phyloP scores from a whole-genome alignment of 1,284 basidiomycete genomes.

The Moesziomyces antarcticus region DNA sequence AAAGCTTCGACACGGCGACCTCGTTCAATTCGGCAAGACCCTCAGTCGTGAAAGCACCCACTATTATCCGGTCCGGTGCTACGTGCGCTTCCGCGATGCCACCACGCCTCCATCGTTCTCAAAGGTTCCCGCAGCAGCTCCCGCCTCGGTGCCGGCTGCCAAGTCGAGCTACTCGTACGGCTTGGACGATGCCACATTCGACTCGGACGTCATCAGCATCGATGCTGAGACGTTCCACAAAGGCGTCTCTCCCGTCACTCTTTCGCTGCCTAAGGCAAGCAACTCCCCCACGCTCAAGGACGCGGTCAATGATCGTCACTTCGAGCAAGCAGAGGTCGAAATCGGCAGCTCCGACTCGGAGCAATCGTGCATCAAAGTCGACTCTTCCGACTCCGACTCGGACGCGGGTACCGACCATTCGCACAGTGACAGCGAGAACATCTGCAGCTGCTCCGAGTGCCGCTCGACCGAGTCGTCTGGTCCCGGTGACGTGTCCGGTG shows the following conservation, averaged over 20 bases:
- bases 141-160: not conserved
- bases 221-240: constrained; percentile 9
- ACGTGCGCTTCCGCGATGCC: constrained; percentile 5
- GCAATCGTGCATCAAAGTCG: constrained; percentile 3
- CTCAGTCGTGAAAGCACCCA: constrained; percentile 2
- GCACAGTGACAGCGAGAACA: not conserved
- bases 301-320: constrained; percentile 1
- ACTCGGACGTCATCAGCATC: constrained; percentile 28
- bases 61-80: constrained; percentile 27
- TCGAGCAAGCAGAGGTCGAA: constrained; percentile 1
- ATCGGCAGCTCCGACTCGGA: not conserved
- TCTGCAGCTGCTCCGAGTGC: too few relatives aligned
- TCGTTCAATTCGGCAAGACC: constrained; percentile 29
- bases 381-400: not conserved
- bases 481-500: too few relatives aligned
- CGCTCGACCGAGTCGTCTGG: too few relatives aligned
- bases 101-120: not conserved
- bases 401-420: too few relatives aligned
- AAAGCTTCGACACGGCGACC: constrained; percentile 9
- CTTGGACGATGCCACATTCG: constrained; percentile 17
- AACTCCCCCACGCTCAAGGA: not conserved
- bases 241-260: not conserved
- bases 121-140: not conserved
- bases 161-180: constrained; percentile 2
- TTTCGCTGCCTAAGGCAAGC: not conserved